These are phyloP conservation scores for Chlamydomonas sphaeroides DNA, from an alignment of 139 green algal species.

Conservation along the genomic window DNA sequence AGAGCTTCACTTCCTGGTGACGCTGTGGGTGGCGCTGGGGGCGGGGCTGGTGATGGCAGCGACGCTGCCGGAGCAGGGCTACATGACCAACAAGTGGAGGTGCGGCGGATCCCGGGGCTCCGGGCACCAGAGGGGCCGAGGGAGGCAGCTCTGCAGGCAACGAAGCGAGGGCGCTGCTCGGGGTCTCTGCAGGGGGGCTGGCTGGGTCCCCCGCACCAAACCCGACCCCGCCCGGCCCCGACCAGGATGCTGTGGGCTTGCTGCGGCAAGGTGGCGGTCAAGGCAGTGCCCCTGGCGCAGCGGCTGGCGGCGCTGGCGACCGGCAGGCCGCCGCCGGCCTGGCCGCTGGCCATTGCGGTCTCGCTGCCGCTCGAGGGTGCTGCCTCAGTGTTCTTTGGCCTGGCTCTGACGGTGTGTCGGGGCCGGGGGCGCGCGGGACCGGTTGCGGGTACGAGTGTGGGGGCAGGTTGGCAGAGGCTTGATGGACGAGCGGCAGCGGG, in stretches of 20 bases:
- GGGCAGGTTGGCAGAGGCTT: no score
- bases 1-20: conserved; percentile 8
- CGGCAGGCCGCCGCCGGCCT: no score
- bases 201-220: no score
- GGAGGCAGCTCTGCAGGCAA: no score
- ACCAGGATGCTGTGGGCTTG: not conserved
- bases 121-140: no score
- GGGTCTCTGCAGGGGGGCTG: no score
- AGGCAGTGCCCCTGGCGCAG: not conserved
- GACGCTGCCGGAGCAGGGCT: not conserved
- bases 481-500: no score
- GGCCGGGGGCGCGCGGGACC: not conserved
- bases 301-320: not conserved
- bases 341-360: not conserved
- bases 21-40: not conserved
- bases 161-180: no score
- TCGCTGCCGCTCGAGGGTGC: not conserved
- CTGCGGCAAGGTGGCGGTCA: not conserved
- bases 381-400: not conserved
- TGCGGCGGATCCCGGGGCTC: no score
- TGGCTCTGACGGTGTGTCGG: not conserved
- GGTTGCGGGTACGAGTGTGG: no score
- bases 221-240: no score
- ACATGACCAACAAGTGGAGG: no score
- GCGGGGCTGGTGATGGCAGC: not conserved